Conservation (phyloP, 2,329 filamentous ascomycete species). For the Cucurbitaria berberidis region DNA sequence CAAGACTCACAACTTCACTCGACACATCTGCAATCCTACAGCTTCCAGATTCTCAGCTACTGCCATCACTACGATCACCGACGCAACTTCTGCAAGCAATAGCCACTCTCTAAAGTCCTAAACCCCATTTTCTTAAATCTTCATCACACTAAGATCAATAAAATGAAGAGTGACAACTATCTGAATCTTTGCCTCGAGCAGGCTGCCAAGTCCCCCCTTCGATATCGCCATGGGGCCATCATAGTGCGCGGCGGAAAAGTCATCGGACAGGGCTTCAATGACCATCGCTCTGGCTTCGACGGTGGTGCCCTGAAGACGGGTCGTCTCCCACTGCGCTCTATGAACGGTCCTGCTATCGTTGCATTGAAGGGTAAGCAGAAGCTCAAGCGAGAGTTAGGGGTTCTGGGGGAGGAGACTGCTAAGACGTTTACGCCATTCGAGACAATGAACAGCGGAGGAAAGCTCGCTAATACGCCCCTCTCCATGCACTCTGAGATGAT, state of each 20-base stretch:
- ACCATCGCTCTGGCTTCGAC: slow-evolving; percentile 58
- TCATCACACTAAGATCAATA: slow-evolving; percentile 3
- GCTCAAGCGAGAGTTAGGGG: slow-evolving; percentile 14
- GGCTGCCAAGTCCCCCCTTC: slow-evolving; percentile 57
- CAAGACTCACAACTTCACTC: slow-evolving; percentile 3
- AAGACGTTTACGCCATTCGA: slow-evolving; percentile 51
- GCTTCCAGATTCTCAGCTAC: not conserved
- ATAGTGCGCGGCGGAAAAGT: slow-evolving; percentile 61
- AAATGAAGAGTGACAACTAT: slow-evolving; percentile 57
- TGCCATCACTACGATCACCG: not conserved
- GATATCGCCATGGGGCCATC: slow-evolving; percentile 59
- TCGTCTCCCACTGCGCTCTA: slow-evolving; percentile 34
- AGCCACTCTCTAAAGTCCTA: no score
- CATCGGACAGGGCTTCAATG: slow-evolving; percentile 60
- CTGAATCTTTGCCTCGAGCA: slow-evolving; percentile 60
- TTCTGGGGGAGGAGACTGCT: not conserved
- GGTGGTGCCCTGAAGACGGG: slow-evolving; percentile 59
- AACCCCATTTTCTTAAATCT: not conserved
- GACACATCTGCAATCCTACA: not conserved
- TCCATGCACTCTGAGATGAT: slow-evolving; percentile 64
- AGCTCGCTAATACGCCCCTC: slow-evolving; percentile 51
- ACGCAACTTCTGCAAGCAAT: not conserved
- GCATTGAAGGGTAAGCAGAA: slow-evolving; percentile 45
- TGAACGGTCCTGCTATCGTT: slow-evolving; percentile 46
- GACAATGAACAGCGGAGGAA: slow-evolving; percentile 46